These are phyloP conservation scores for Auxenochlorella pyrenoidosa DNA, from an alignment of 139 green algal genomes.

Conservation along the genomic window DNA sequence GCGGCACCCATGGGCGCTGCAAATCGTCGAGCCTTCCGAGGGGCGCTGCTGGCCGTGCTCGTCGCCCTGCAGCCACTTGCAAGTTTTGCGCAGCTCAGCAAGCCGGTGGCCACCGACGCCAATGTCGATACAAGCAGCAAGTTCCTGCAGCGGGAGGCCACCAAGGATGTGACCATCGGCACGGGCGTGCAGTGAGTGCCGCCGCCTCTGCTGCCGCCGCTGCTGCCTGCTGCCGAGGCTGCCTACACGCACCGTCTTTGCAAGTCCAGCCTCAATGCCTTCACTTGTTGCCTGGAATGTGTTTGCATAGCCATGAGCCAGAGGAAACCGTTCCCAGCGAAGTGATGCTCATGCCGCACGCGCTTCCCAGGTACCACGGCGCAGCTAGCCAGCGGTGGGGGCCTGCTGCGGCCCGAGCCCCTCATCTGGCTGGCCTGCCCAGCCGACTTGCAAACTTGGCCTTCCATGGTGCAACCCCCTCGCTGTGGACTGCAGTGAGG, in stretches of 20 bases:
- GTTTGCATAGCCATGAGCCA: too few relatives aligned
- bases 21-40: not conserved
- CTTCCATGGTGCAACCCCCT: too few relatives aligned
- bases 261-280: not conserved
- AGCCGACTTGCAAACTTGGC: too few relatives aligned
- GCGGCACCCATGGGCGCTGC: not conserved
- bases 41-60: slow-evolving; percentile 36
- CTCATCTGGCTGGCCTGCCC: too few relatives aligned
- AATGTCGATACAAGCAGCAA: slow-evolving; percentile 65
- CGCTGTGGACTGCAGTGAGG: not conserved
- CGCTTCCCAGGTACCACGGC: too few relatives aligned
- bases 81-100: slow-evolving; percentile 53
- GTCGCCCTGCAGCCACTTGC: slow-evolving; percentile 14
- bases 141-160: slow-evolving; percentile 72
- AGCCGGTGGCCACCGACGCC: slow-evolving; percentile 54
- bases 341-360: too few relatives aligned
- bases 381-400: too few relatives aligned
- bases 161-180: slow-evolving; percentile 42
- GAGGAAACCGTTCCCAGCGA: too few relatives aligned
- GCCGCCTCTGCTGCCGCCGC: not conserved
- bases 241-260: not conserved
- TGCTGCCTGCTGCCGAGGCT: not conserved
- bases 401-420: too few relatives aligned
- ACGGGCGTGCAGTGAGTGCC: not conserved
- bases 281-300: too few relatives aligned